These are phyloP conservation scores for Vitis rupestris DNA, from an alignment of 164 flowering plant species.

Conservation along the genomic window DNA sequence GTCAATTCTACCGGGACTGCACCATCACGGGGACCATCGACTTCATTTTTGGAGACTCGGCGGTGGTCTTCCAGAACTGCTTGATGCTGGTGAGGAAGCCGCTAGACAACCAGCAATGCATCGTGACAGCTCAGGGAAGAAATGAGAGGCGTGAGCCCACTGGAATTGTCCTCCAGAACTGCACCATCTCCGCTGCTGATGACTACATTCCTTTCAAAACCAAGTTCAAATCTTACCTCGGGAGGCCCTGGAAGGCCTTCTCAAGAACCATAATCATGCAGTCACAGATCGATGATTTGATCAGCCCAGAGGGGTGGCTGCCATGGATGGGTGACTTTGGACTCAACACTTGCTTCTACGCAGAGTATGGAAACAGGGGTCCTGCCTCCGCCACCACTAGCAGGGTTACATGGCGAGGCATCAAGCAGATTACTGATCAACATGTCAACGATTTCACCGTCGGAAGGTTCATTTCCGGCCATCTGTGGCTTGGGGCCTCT, in stretches of 20 bases:
- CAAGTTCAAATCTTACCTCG: conserved; percentile 38
- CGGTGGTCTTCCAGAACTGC: conserved; percentile 77
- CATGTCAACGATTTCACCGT: conserved; percentile 33
- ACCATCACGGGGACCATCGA: conserved; percentile 72
- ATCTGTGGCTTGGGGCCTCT: conserved; percentile 42
- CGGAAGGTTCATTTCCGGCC: conserved; percentile 31
- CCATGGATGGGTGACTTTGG: conserved; percentile 43
- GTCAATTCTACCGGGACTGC: conserved; percentile 87
- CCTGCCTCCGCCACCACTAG: conserved; percentile 30
- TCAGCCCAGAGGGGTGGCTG: conserved; percentile 53
- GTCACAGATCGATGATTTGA: conserved; percentile 39
- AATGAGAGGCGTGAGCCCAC: conserved; percentile 27
- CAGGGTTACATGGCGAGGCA: conserved; percentile 56
- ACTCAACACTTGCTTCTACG: conserved; percentile 37
- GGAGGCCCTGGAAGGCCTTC: conserved; percentile 62
- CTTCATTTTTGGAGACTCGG: conserved; percentile 70
- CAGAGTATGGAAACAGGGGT: conserved; percentile 53
- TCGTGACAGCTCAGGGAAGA: conserved; percentile 64
- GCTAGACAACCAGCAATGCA: conserved; percentile 37
- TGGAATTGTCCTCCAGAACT: conserved; percentile 50
- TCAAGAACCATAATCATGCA: conserved; percentile 51
- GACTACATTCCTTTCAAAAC: conserved; percentile 21
- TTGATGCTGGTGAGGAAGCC: conserved; percentile 53
- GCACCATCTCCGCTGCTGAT: conserved; percentile 40
- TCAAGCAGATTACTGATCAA: conserved; percentile 24